These are phyloP conservation scores for Hypoxylon sp. DNA, from an alignment of 2,329 filamentous ascomycete genomes.

Conservation along the genomic window DNA sequence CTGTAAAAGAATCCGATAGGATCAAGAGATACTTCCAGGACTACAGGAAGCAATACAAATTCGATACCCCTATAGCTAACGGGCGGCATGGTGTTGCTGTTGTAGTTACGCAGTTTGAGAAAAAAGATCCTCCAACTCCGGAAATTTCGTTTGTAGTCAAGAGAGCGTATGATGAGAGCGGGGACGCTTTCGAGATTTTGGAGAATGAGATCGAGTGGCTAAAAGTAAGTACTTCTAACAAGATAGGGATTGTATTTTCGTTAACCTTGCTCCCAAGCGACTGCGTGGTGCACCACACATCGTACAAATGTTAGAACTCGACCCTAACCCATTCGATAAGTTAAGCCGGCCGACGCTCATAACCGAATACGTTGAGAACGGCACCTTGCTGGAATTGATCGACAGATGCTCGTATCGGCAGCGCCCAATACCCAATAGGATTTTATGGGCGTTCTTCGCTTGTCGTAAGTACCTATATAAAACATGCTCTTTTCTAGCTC, in stretches of 20 bases:
- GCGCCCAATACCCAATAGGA: background rate
- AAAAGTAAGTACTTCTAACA: background rate
- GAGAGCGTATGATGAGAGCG: background rate
- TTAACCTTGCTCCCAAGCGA: background rate
- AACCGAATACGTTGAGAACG: background rate
- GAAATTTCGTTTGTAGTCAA: background rate
- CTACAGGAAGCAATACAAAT: background rate
- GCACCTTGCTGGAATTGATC: background rate
- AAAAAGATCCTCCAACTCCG: background rate
- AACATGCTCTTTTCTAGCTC: background rate
- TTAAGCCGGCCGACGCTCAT: background rate
- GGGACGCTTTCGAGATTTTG: background rate
- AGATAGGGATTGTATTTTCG: background rate
- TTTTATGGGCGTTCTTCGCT: background rate
- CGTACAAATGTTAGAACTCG: background rate
- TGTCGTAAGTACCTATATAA: constrained; percentile 1
- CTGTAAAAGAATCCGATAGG: background rate
- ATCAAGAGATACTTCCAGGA: background rate
- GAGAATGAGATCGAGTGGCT: background rate
- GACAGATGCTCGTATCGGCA: background rate
- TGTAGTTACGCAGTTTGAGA: background rate
- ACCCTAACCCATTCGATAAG: background rate
- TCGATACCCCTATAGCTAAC: background rate
- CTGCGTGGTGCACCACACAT: background rate
- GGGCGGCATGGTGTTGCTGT: background rate